Base-by-base conservation (phyloP, 176 grass and related monocot species). In the Canna indica region DNA sequence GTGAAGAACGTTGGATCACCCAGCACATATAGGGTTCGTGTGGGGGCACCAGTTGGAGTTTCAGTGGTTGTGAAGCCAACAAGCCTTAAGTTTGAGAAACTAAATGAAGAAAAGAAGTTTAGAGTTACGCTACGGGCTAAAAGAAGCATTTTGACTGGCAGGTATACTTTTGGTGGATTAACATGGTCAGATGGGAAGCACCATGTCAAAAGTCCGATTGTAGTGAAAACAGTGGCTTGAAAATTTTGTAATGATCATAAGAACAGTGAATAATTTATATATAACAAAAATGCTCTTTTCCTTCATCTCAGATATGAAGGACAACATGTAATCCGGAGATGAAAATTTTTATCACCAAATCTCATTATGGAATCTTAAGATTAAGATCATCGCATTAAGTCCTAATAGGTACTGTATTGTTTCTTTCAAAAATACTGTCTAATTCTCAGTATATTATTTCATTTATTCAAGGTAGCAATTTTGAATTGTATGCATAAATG, bases 131-230 rank as follows among this genome's bases (percentile, higher is more conserved):
- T 97, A 44, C 76, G 77, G 58, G 84, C 79, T 20, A 91, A 58
- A 74, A 7, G 30, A 10, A 75, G 67, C 42, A 24, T 9, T 78
- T 32, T 67, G 71, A 52, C 36, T 0, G 58, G 82, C 48, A 71
- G 84, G 42, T 92, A 90, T 75, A 82, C 74, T 42, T 97, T 97
- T 80, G 93, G 93, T 63, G 59, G 61, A 20, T 75, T 97, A 75
- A 47, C 82, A 17, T 97, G 93, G 93, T 83, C 81, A 25, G 93
- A 97, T 73, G 88, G 82, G 5, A 69, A 70, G 68, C 93, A 90
- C 75, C 50, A 67, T 48, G 93, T 97, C 10, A 76, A 84, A 77
- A 97, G 84, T 60, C 81, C 93, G 6, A 46, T 97, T 36, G 88
- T 85, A 54, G 86, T 70, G 29, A 90, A 83, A 63, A 67, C 83